Percentiles rank a stretch among this genome's conserved stretches.
Conservation (phyloP, 2,329 filamentous ascomycete genomes). For the Fusarium sp. region DNA sequence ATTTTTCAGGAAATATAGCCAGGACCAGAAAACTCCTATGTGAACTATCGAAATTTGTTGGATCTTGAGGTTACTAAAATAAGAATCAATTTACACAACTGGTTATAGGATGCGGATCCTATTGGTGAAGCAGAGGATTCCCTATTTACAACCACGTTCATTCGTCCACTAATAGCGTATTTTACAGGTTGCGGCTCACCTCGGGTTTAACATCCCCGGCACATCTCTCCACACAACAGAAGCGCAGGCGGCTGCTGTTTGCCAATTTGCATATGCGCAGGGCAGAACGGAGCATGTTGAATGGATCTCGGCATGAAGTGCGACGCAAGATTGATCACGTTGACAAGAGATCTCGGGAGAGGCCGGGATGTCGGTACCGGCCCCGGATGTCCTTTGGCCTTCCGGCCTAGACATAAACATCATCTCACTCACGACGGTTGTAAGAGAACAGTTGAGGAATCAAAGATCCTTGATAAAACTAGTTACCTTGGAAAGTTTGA, state of each 20-base stretch:
- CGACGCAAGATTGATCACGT: conserved; percentile 23
- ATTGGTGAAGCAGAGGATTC: background rate
- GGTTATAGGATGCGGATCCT: background rate
- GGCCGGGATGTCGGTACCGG: conserved; percentile 27
- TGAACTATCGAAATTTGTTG: background rate
- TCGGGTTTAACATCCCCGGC: conserved; percentile 12
- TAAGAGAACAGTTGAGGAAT: conserved; percentile 1
- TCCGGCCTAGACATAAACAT: too few species aligned
- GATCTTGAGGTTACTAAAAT: background rate
- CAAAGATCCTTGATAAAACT: background rate
- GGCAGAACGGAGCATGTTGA: background rate
- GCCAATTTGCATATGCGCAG: background rate
- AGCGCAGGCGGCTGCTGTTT: background rate
- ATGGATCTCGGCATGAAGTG: conserved; percentile 19
- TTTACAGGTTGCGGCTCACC: conserved; percentile 21
- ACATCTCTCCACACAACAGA: background rate
- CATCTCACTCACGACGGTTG: conserved; percentile 9
- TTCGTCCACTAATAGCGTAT: background rate
- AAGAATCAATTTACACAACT: background rate
- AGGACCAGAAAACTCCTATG: background rate
- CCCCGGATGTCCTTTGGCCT: conserved; percentile 12
- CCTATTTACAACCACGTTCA: background rate
- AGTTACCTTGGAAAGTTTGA: background rate
- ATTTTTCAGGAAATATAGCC: background rate
- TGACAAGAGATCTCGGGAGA: conserved; percentile 24